Percentiles rank a stretch among this genome's conserved stretches.
These are phyloP conservation scores for Ottelia alismoides DNA, from an alignment of 106 monocot genomes.

Conservation along the genomic window DNA sequence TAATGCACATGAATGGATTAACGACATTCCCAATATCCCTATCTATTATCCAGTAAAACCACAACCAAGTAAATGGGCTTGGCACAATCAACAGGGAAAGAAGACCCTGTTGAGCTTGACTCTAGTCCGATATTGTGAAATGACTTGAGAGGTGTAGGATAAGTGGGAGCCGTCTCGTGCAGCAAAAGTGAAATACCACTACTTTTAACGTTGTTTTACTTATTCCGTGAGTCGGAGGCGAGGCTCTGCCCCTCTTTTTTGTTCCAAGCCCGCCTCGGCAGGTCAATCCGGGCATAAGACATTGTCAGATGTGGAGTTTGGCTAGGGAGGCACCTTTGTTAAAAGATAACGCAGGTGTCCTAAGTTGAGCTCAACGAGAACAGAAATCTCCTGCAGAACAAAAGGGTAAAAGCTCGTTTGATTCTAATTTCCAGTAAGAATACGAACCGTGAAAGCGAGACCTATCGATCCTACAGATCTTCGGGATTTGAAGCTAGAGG, in stretches of 20 bases:
- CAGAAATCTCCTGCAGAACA: too few relatives aligned
- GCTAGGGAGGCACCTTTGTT: conserved; percentile 50
- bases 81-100: conserved; percentile 9
- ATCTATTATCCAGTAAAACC: neutral
- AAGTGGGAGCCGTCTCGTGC: conserved; percentile 11
- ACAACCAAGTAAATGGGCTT: neutral
- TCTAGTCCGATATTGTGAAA: conserved; percentile 9
- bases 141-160: conserved; percentile 13
- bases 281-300: too few relatives aligned
- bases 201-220: too few relatives aligned
- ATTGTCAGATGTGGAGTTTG: conserved; percentile 18
- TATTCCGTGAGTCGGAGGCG: too few relatives aligned
- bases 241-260: too few relatives aligned
- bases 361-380: conserved; percentile 37
- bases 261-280: too few relatives aligned
- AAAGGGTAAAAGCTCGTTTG: too few relatives aligned
- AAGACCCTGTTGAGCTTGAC: conserved; percentile 9
- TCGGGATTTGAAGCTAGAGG: conserved; percentile 23
- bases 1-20: neutral
- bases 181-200: too few relatives aligned
- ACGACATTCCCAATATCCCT: neutral
- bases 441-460: conserved; percentile 22
- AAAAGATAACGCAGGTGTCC: conserved; percentile 69
- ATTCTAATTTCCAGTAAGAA: too few relatives aligned
- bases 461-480: conserved; percentile 21